Evolutionary conservation across 345 rosid species (phyloP), one percentile per base, ranked within the genome.

Genomic region (Psidium guajava): DNA sequence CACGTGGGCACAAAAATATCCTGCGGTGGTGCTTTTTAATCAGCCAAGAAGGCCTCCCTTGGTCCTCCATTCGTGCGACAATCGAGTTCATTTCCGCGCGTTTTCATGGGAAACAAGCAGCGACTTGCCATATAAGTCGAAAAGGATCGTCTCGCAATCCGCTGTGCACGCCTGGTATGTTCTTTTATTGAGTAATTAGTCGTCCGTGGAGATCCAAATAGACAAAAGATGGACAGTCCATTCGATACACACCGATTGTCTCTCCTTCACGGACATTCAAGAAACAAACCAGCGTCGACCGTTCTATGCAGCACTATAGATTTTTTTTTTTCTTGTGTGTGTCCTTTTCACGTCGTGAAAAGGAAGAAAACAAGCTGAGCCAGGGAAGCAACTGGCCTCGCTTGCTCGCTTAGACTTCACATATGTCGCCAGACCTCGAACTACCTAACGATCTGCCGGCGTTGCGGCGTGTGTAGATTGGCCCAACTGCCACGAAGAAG

Each of bases 101-200:
- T 1, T 18, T 0, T 69, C 24, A 4, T 0, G 1, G 1, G 22
- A 32, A 69, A 44, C 25, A 3, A 18, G 24, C 32, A 8, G 6
- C 6, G 1, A 2, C 1, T 69, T 18, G 25, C 1, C 2, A 0
- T 6, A 69, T 5, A 13, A 69, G 25, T 21, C 47, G 2, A 20
- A 36, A 69, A 12, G 5, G 1, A 18, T 32, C 0, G 3, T 36
- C 9, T 0, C 13, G 10, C 0, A 5, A 36, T 69, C 4, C 11
- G 13, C 16, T 8, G 10, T 0, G 6, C 0, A 0, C 21, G 18
- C 21, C 0, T 0, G 5, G 6, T n/a, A 13, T 13, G 18, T 59
- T 27, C 69, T 59, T 27, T n/a, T 18, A n/a, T 59, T 15, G 1
- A n/a, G 8, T 5, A 0, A 13, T 59, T 59, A 16, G 27, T 61